A percentile compares a stretch with the other conserved stretches of the same genome.
phyloP scores from a whole-genome alignment of 257 asterid genomes.

The Knoxia roxburghii region DNA sequence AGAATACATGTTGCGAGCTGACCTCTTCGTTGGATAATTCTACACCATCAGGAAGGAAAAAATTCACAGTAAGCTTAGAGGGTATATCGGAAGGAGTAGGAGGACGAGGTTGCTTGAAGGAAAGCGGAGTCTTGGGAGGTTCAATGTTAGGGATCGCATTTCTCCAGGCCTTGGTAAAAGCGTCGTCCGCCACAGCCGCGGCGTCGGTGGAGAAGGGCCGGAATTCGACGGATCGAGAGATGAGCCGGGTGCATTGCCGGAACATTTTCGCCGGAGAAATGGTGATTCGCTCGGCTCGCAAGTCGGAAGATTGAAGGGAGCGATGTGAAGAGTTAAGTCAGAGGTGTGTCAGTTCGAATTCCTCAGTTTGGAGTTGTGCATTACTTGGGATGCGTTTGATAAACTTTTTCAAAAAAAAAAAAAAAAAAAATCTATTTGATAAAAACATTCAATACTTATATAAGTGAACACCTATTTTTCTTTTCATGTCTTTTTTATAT shows the following conservation, averaged over 20 bases:
- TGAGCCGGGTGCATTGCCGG: slow-evolving; percentile 28
- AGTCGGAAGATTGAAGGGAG: slow-evolving; percentile 17
- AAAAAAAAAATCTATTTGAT: no score
- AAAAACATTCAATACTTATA: no score
- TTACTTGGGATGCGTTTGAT: no score
- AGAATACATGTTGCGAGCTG: neutral
- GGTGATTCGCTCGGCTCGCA: slow-evolving; percentile 35
- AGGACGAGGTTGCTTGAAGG: slow-evolving; percentile 44
- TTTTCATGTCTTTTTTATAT: no score
- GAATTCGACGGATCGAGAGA: slow-evolving; percentile 21
- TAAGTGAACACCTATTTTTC: no score
- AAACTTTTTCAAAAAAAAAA: no score
- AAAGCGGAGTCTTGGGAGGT: slow-evolving; percentile 52
- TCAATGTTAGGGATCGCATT: slow-evolving; percentile 37
- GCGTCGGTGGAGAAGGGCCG: slow-evolving; percentile 34
- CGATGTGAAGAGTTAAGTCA: no score
- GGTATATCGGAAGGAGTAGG: slow-evolving; percentile 29
- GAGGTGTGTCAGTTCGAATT: slow-evolving; percentile 1
- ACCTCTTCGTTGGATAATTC: slow-evolving; percentile 45
- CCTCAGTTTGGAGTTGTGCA: no score
- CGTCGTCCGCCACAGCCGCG: slow-evolving; percentile 27
- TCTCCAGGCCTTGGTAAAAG: slow-evolving; percentile 48
- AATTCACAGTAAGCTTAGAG: slow-evolving; percentile 42
- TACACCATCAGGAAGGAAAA: slow-evolving; percentile 37
- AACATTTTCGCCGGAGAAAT: slow-evolving; percentile 24